Evolutionary conservation across 331 rosid species (phyloP).

Genomic region (Prunus yedoensis): DNA sequence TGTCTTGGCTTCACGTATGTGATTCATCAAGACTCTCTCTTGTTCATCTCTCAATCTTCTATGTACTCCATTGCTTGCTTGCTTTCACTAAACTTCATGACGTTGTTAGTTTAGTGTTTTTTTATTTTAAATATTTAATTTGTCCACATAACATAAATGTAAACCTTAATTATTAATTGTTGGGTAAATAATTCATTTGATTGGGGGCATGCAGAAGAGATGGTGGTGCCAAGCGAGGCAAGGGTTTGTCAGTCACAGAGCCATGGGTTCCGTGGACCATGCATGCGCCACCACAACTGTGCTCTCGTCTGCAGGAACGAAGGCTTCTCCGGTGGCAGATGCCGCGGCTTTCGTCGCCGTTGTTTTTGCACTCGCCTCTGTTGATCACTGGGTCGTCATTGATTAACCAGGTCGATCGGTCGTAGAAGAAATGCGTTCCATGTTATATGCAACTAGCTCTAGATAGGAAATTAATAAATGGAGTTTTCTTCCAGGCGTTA

Average conservation of each 20-base stretch:
- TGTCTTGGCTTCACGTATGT: constrained; percentile 56
- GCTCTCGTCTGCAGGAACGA: constrained; percentile 46
- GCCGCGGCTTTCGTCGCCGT: constrained; percentile 59
- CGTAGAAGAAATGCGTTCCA: too few species aligned
- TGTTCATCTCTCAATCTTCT: too few species aligned
- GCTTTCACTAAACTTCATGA: too few species aligned
- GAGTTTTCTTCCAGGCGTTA: background rate
- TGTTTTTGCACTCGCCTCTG: constrained; percentile 58
- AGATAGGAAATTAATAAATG: background rate
- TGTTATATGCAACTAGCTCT: too few species aligned
- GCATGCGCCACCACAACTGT: constrained; percentile 42
- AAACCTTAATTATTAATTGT: too few species aligned
- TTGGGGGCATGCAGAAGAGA: constrained; percentile 32
- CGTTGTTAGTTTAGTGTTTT: background rate
- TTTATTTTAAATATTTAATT: background rate
- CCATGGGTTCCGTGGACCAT: constrained; percentile 41
- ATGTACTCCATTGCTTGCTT: too few species aligned
- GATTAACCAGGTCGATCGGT: too few species aligned
- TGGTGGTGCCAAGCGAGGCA: constrained; percentile 41
- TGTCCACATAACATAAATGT: background rate
- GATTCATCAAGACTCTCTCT: too few species aligned
- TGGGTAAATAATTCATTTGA: too few species aligned
- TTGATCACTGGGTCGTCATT: background rate
- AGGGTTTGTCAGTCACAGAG: constrained; percentile 51
- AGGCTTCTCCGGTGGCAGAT: constrained; percentile 56